Base-by-base conservation (phyloP, 768 basidiomycete species). In the Candolleomyces aberdarensis region DNA sequence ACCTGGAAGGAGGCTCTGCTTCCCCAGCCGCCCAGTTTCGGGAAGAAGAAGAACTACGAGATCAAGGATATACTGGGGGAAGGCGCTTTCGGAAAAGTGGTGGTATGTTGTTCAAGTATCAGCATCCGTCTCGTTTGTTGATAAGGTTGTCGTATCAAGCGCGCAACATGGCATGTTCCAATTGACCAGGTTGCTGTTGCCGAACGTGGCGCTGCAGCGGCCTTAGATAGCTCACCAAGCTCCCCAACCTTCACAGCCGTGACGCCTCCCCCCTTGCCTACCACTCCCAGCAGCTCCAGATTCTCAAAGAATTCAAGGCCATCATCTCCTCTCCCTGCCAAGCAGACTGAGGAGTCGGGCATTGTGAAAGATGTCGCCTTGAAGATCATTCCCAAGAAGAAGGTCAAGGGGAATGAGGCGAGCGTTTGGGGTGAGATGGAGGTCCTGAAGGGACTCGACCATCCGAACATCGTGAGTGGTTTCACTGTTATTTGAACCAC, bases 391-490 rank as follows among this genome's bases (percentile, higher is more conserved):
- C 82, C 91, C 5, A 98, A 98, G 84, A 96, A 96, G 76, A 92
- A 92, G 67, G 93, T 97, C 57, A 94, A 94, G 72, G 91, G 92
- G 10, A 93, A 96, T 67, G 93, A 96, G 70, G 83, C 78, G 48
- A 86, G 85, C 56, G 94, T 98, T 0, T 94, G 92, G 86, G 84
- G 86, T 7, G 97, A 99, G 76, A 96, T 98, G 89, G 86, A 93
- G 55, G 91, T 98, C 0, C 72, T 99, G 61, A 89, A 89, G 69
- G 94, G 90, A 0, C 76, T 98, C 54, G 84, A 96, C 69, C 96
- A 98, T 71, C 87, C 90, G 0, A 96, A 98, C 68, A 92, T 98
- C 64, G 95, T 95, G 59, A 67, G 85, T 78, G 40, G 46, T 40
- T 10, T 48, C 46, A 57, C 6, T 29, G 1, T 39, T 1, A 39